Percentiles rank a stretch among this genome's conserved stretches.
Conservation (phyloP, 2,329 filamentous ascomycete species). For the Aureobasidium sp. region DNA sequence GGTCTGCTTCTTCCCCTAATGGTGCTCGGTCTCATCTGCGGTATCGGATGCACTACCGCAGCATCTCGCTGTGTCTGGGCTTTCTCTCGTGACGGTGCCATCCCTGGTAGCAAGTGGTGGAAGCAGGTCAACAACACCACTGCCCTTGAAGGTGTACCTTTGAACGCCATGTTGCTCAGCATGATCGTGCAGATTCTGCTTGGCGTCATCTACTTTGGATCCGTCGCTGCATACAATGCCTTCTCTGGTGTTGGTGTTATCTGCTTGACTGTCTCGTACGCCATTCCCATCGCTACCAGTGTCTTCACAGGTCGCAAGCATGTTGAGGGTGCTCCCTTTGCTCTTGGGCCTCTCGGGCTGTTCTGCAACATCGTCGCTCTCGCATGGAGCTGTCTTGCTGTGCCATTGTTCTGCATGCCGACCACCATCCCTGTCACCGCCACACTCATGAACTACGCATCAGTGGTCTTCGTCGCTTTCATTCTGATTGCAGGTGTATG, state of each 20-base stretch:
- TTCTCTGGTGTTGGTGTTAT: slow-evolving; percentile 59
- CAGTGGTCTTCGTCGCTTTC: slow-evolving; percentile 64
- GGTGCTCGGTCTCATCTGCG: slow-evolving; percentile 58
- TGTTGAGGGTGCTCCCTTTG: slow-evolving; percentile 49
- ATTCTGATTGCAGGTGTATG: slow-evolving; percentile 52
- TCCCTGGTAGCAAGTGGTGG: slow-evolving; percentile 55
- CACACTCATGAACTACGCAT: slow-evolving; percentile 62
- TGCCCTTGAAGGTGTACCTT: slow-evolving; percentile 49
- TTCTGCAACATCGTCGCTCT: slow-evolving; percentile 57
- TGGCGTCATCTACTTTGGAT: slow-evolving; percentile 62
- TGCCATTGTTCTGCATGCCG: slow-evolving; percentile 69
- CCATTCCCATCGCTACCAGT: slow-evolving; percentile 57
- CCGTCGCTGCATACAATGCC: slow-evolving; percentile 60
- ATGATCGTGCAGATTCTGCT: slow-evolving; percentile 57
- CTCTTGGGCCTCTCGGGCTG: slow-evolving; percentile 53
- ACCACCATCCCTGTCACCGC: slow-evolving; percentile 52
- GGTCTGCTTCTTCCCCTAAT: slow-evolving; percentile 56
- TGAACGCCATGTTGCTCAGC: slow-evolving; percentile 66
- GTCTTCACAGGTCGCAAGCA: slow-evolving; percentile 52
- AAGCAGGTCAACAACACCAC: slow-evolving; percentile 54
- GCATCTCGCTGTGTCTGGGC: slow-evolving; percentile 61
- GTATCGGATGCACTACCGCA: slow-evolving; percentile 61
- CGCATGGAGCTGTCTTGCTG: slow-evolving; percentile 57
- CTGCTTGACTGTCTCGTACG: slow-evolving; percentile 60
- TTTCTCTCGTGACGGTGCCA: slow-evolving; percentile 61